Evolutionary conservation across 371 early-diverging fungal genomes (phyloP), one percentile per base, ranked within the genome.

Genomic region (Thermomucor indicae-seudaticae): DNA sequence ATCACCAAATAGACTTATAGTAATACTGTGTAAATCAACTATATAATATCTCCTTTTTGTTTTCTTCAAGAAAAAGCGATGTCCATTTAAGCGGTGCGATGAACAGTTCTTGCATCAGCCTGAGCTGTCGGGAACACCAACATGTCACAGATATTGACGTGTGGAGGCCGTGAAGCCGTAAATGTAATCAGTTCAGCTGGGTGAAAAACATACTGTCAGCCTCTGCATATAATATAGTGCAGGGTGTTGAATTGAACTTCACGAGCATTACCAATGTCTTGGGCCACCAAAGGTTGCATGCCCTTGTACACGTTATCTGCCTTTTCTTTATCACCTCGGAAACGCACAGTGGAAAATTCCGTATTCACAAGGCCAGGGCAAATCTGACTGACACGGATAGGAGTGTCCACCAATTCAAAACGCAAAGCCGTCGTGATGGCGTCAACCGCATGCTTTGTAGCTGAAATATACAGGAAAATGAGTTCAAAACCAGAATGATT

Each of bases 311-410:
- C 91, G 14, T 60, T 70, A 43, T 85, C 88, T 4, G 94, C 94
- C 65, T 78, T 85, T 12, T 70, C 64, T 60, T 85, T 80, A 59
- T 95, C 92, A 3, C 95, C 95, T 24, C 71, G 51, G 69, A 89
- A 94, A 19, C 96, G 75, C 14, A 96, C 76, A 11, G 86, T 72
- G 3, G 91, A 90, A 78, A 95, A 96, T 62, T 96, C 95, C 4
- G 95, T 96, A 65, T 96, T 87, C 1, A 92, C 94, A 70, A 90
- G 62, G 49, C 91, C 91, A 35, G 91, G 90, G 25, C 76, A 76
- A 24, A 91, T 85, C 51, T 79, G 78, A 19, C 83, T 83, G 30
- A 92, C 86, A 6, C 84, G 74, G 37, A 97, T 83, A 10, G 87
- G 85, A 1, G 91, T 86, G 32, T 76, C 69, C 7, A 91, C 78